phyloP scores from a whole-genome alignment of 805 yeast species.

The Vanderwaltozyma verrucispora region DNA sequence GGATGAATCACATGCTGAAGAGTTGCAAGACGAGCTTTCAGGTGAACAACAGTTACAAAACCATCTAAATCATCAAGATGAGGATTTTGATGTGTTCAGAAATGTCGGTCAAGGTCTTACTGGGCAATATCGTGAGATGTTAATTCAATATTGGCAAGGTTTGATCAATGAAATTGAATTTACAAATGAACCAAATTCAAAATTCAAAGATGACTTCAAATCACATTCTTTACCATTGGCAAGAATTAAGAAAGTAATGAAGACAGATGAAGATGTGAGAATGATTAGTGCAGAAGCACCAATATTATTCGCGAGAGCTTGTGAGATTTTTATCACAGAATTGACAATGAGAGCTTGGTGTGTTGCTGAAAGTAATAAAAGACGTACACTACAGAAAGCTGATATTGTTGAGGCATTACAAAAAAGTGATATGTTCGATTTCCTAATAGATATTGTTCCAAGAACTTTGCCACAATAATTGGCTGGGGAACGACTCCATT shows the following conservation, averaged over 20 bases:
- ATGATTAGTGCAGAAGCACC: slow-evolving; percentile 99
- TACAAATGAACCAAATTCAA: slow-evolving; percentile 43
- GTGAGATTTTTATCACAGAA: slow-evolving; percentile 95
- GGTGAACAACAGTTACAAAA: slow-evolving; percentile 1
- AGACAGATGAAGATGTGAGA: slow-evolving; percentile 91
- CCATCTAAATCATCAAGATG: slow-evolving; percentile 5
- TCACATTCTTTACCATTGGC: slow-evolving; percentile 94
- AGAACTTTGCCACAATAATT: slow-evolving; percentile 30
- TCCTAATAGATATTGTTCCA: slow-evolving; percentile 91
- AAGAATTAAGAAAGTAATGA: slow-evolving; percentile 94
- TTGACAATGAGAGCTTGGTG: slow-evolving; percentile 99
- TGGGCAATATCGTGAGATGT: slow-evolving; percentile 72
- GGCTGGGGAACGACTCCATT: no score
- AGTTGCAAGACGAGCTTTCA: no score
- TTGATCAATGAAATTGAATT: slow-evolving; percentile 66
- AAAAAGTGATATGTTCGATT: slow-evolving; percentile 95
- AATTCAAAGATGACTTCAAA: slow-evolving; percentile 77
- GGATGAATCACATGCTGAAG: neutral
- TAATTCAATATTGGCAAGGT: slow-evolving; percentile 98
- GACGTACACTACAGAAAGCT: slow-evolving; percentile 86
- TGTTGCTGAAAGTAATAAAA: slow-evolving; percentile 91
- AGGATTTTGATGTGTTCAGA: slow-evolving; percentile 49
- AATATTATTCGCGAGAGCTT: slow-evolving; percentile 91
- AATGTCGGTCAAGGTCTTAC: slow-evolving; percentile 90
- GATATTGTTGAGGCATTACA: slow-evolving; percentile 95